Conservation (phyloP, 768 basidiomycete genomes). For the Lactarius tabidus region DNA sequence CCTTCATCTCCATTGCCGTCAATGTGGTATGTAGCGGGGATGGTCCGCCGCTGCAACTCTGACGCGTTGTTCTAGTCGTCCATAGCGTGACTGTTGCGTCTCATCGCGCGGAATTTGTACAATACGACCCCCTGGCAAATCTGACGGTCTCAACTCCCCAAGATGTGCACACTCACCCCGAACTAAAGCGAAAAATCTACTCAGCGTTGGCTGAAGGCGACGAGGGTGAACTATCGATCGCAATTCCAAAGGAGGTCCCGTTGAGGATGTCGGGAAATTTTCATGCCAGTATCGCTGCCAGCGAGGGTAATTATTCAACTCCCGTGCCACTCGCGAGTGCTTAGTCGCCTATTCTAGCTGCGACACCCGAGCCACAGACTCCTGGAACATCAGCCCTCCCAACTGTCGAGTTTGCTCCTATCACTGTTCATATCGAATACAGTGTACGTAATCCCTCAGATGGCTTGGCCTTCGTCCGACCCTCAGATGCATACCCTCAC, state of each 20-base stretch:
- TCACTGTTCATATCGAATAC: conserved; percentile 73
- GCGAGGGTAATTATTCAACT: conserved; percentile 46
- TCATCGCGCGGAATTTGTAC: conserved; percentile 70
- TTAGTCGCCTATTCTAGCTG: conserved; percentile 36
- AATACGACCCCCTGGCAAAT: conserved; percentile 69
- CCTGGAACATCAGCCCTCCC: conserved; percentile 39
- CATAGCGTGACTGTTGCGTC: conserved; percentile 70
- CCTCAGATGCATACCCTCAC: conserved; percentile 78
- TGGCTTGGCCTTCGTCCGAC: conserved; percentile 80
- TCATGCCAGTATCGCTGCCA: conserved; percentile 41
- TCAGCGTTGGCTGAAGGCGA: conserved; percentile 87
- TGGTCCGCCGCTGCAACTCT: conserved; percentile 17
- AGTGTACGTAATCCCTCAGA: conserved; percentile 78
- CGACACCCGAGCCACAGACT: conserved; percentile 82
- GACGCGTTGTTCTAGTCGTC: conserved; percentile 46
- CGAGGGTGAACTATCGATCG: conserved; percentile 92
- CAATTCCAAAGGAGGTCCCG: conserved; percentile 70
- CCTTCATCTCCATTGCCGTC: conserved; percentile 83
- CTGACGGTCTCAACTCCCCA: conserved; percentile 60
- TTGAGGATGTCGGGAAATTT: conserved; percentile 56
- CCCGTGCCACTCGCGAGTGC: conserved; percentile 7
- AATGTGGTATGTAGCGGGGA: conserved; percentile 60
- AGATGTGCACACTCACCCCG: conserved; percentile 87
- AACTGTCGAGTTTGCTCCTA: conserved; percentile 57
- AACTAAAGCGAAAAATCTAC: conserved; percentile 89